Evolutionary conservation across 2,329 filamentous ascomycete genomes (phyloP).

Genomic region (Rhinocladiella mackenziei): DNA sequence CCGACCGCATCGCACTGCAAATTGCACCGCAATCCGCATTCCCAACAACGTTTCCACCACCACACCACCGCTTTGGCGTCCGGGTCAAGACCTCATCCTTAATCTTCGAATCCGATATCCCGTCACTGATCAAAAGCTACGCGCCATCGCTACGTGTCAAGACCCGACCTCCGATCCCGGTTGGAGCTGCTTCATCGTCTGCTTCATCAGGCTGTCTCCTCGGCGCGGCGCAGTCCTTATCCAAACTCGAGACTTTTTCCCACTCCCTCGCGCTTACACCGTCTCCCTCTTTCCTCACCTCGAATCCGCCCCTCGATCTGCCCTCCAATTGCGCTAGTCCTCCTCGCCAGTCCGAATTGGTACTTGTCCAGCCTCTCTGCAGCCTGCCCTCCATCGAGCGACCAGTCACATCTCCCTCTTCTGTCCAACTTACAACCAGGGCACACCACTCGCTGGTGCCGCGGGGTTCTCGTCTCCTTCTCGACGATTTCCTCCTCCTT

Average conservation of each 20-base stretch:
- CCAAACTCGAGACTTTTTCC: neutral
- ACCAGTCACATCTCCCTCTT: constrained; percentile 10
- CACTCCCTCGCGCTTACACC: neutral
- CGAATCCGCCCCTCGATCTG: constrained; percentile 18
- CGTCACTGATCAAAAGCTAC: too few relatives aligned
- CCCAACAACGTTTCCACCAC: neutral
- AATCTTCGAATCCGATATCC: too few relatives aligned
- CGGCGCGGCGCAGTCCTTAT: neutral
- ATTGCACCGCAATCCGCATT: too few relatives aligned
- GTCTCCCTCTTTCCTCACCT: constrained; percentile 1
- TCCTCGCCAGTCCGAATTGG: constrained; percentile 1
- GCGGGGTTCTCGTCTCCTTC: constrained; percentile 7
- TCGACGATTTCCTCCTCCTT: constrained; percentile 10
- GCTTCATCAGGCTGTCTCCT: constrained; percentile 6
- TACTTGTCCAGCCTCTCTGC: constrained; percentile 4
- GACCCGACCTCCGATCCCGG: constrained; percentile 8
- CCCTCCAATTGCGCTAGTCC: constrained; percentile 8
- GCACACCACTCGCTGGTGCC: constrained; percentile 3
- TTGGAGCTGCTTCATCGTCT: too few relatives aligned
- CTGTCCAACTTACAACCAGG: constrained; percentile 5
- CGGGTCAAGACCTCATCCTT: too few relatives aligned
- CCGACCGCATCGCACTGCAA: too few relatives aligned
- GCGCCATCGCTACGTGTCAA: neutral
- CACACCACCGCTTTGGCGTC: neutral
- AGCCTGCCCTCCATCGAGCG: neutral